Conservation (phyloP, 805 yeast genomes). For the Saturnispora bothae region DNA sequence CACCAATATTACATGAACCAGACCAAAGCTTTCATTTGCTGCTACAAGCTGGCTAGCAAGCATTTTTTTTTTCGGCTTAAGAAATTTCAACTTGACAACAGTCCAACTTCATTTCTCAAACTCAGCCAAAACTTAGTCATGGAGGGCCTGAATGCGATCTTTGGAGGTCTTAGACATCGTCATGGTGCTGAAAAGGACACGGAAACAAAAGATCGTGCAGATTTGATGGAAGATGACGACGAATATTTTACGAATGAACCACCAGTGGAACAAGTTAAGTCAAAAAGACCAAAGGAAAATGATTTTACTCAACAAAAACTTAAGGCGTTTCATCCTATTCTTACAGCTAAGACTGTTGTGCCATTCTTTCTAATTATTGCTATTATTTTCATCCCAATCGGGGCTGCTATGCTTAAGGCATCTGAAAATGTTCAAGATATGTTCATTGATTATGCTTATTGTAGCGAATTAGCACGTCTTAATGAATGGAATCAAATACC, state of each 20-base stretch:
- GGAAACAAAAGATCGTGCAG: slow-evolving; percentile 10
- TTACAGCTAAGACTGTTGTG: slow-evolving; percentile 85
- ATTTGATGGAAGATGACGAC: slow-evolving; percentile 22
- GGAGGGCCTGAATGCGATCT: slow-evolving; percentile 1
- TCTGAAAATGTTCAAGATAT: slow-evolving; percentile 68
- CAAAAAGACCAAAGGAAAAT: slow-evolving; percentile 54
- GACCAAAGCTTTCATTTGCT: too few relatives aligned
- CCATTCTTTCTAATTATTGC: slow-evolving; percentile 71
- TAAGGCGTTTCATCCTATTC: slow-evolving; percentile 59
- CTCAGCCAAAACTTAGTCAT: too few relatives aligned
- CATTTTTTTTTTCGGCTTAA: too few relatives aligned
- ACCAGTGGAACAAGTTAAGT: too few relatives aligned
- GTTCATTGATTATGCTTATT: slow-evolving; percentile 64
- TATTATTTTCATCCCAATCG: slow-evolving; percentile 81
- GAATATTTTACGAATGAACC: too few relatives aligned
- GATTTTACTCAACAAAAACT: slow-evolving; percentile 48
- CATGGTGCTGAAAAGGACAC: slow-evolving; percentile 12
- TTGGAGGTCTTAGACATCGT: slow-evolving; percentile 10
- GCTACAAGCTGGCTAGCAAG: too few relatives aligned
- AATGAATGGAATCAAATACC: slow-evolving; percentile 48
- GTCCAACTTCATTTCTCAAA: too few relatives aligned
- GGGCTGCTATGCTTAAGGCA: slow-evolving; percentile 73
- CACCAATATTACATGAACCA: too few relatives aligned
- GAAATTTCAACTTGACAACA: too few relatives aligned
- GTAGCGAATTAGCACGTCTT: slow-evolving; percentile 40